Percentiles rank a stretch among this genome's conserved stretches.
Evolutionary conservation across 2,329 filamentous ascomycete genomes (phyloP).

Genomic region (Stagonosporopsis rhizophila): DNA sequence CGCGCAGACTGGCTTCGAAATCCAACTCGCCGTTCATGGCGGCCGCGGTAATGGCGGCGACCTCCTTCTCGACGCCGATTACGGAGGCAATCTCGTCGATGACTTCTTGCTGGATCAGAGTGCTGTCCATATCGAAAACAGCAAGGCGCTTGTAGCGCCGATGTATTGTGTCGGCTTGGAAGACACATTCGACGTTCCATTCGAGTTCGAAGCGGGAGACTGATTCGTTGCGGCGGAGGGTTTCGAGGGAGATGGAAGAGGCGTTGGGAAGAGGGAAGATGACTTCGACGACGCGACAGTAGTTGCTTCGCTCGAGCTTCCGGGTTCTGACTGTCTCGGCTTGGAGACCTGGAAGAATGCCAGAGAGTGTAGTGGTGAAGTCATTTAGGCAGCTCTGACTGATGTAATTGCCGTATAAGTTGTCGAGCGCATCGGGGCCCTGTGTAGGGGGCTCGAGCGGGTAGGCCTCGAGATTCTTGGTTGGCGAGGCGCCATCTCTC

Average conservation of each 20-base stretch:
- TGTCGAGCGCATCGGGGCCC: conserved; percentile 62
- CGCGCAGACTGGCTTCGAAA: conserved; percentile 83
- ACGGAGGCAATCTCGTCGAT: conserved; percentile 93
- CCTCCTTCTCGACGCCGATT: conserved; percentile 80
- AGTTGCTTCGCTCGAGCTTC: conserved; percentile 64
- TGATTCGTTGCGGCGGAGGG: conserved; percentile 79
- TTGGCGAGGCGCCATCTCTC: conserved; percentile 58
- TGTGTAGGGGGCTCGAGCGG: conserved; percentile 62
- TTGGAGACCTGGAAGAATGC: conserved; percentile 57
- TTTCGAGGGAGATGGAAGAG: conserved; percentile 62
- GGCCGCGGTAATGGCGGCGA: conserved; percentile 86
- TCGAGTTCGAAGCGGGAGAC: conserved; percentile 83
- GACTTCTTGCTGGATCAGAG: conserved; percentile 94
- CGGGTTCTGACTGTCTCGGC: conserved; percentile 57
- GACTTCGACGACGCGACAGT: conserved; percentile 71
- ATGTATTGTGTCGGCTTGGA: conserved; percentile 77
- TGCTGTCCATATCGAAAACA: conserved; percentile 99
- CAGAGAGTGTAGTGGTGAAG: conserved; percentile 61
- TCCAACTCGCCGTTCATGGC: conserved; percentile 97
- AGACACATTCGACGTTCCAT: conserved; percentile 85
- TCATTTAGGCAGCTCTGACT: conserved; percentile 63
- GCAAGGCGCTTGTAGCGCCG: conserved; percentile 83
- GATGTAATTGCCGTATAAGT: conserved; percentile 62
- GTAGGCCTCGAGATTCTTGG: conserved; percentile 59
- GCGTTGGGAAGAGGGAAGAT: conserved; percentile 65